phyloP scores from a whole-genome alignment of 169 alveolate species.

The Plasmodium coatneyi region DNA sequence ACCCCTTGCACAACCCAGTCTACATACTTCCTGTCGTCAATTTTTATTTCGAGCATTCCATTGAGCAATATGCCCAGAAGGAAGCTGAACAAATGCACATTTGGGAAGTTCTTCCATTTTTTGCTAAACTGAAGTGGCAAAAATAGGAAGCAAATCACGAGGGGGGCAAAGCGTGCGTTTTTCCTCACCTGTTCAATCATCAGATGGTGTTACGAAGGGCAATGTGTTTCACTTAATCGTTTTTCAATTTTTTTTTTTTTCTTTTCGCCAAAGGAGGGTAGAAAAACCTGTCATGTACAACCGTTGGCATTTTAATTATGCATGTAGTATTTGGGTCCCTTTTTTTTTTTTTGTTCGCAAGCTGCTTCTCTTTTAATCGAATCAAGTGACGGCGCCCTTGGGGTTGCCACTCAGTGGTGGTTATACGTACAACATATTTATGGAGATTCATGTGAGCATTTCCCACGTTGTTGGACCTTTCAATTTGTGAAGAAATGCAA shows the following conservation, averaged over 20 bases:
- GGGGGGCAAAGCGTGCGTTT: not conserved
- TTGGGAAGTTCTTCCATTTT: not conserved
- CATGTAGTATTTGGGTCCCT: not conserved
- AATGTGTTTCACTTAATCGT: not conserved
- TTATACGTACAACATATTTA: not conserved
- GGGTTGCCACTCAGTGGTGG: not conserved
- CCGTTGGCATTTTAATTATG: not conserved
- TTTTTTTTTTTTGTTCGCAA: not conserved
- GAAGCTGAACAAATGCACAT: constrained; percentile 23
- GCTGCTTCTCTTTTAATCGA: not conserved
- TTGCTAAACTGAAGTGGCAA: constrained; percentile 12
- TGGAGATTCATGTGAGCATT: not conserved
- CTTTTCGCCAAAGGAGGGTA: not conserved
- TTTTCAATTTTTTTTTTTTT: not conserved
- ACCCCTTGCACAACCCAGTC: constrained; percentile 17
- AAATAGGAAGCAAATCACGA: constrained; percentile 10
- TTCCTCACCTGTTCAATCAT: constrained; percentile 3
- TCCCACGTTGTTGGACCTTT: not conserved
- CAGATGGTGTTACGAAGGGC: not conserved
- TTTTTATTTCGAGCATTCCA: constrained; percentile 30
- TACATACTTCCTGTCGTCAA: constrained; percentile 1
- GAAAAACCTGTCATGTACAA: not conserved
- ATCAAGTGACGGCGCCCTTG: not conserved
- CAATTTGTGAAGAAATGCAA: not conserved
- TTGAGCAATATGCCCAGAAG: constrained; percentile 30